Conservation (phyloP, 345 rosid species). For the Dovyalis caffra region DNA sequence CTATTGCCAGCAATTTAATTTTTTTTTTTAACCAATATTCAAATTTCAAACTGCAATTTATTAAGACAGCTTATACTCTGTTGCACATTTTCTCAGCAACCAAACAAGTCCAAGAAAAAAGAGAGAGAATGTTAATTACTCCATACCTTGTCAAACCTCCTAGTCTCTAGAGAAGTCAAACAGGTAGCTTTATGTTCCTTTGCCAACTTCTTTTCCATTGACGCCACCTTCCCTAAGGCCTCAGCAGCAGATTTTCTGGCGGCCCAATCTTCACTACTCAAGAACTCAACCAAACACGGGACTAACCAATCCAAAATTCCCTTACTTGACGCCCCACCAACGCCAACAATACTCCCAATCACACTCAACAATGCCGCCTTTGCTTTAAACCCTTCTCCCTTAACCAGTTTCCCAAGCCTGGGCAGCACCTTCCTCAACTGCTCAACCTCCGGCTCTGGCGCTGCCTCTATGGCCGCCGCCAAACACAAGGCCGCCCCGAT, state of each 20-base stretch:
- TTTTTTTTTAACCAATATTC: not conserved
- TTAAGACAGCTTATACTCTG: not conserved
- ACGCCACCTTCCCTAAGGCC: slow-evolving; percentile 65
- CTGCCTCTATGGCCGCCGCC: slow-evolving; percentile 63
- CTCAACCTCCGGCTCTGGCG: slow-evolving; percentile 62
- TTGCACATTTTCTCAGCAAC: slow-evolving; percentile 14
- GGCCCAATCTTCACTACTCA: slow-evolving; percentile 78
- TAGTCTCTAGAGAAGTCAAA: slow-evolving; percentile 49
- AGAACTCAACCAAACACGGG: slow-evolving; percentile 55
- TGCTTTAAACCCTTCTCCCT: slow-evolving; percentile 68
- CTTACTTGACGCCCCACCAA: slow-evolving; percentile 53
- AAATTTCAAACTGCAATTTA: not conserved
- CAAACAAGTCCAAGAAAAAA: not conserved
- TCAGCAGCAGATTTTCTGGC: slow-evolving; percentile 92
- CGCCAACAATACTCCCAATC: slow-evolving; percentile 61
- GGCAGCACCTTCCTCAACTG: slow-evolving; percentile 61
- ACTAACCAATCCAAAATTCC: slow-evolving; percentile 63
- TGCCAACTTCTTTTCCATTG: slow-evolving; percentile 58
- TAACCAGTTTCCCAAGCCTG: slow-evolving; percentile 63
- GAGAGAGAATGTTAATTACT: not conserved
- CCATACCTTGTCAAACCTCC: slow-evolving; percentile 82
- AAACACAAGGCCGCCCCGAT: slow-evolving; percentile 81
- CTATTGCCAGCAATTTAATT: not conserved
- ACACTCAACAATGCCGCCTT: slow-evolving; percentile 66
- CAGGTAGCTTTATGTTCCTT: slow-evolving; percentile 47